These are phyloP conservation scores for barley (Hordeum vulgare) DNA, from an alignment of 176 grass and related monocot species.

Conservation along the genomic window DNA sequence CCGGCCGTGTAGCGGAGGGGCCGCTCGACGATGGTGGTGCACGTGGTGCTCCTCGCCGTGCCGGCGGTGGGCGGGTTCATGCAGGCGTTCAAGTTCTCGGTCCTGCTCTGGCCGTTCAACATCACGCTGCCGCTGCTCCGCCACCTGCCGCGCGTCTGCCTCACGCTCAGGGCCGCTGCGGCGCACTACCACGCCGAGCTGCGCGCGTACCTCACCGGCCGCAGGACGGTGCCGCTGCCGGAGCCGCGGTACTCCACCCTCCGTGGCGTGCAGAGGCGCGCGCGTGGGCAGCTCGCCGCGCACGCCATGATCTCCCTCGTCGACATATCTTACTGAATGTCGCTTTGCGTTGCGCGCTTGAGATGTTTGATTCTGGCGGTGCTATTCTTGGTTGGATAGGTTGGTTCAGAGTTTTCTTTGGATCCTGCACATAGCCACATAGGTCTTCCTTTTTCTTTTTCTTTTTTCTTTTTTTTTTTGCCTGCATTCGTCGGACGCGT, in stretches of 20 bases:
- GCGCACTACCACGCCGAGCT: slow-evolving; percentile 28
- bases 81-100: slow-evolving; percentile 34
- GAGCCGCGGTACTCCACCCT: neutral
- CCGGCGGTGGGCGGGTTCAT: slow-evolving; percentile 26
- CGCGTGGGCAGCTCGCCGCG: neutral
- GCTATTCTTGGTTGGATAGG: neutral
- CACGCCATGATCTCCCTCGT: slow-evolving; percentile 5
- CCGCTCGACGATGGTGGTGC: neutral
- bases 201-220: neutral
- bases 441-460: neutral
- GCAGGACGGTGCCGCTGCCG: neutral
- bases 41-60: slow-evolving; percentile 30
- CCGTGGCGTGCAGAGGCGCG: neutral
- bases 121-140: slow-evolving; percentile 38
- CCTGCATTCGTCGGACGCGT: neutral
- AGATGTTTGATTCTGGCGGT: neutral
- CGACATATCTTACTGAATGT: slow-evolving; percentile 8
- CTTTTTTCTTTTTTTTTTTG: neutral
- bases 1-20: neutral
- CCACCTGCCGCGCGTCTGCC: slow-evolving; percentile 37
- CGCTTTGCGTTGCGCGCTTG: neutral
- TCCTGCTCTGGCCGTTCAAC: slow-evolving; percentile 52
- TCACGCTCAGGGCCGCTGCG: neutral
- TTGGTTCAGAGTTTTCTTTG: neutral
- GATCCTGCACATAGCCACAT: neutral